Conservation (phyloP, 1,284 basidiomycete species). For the Agaricales sp. region DNA sequence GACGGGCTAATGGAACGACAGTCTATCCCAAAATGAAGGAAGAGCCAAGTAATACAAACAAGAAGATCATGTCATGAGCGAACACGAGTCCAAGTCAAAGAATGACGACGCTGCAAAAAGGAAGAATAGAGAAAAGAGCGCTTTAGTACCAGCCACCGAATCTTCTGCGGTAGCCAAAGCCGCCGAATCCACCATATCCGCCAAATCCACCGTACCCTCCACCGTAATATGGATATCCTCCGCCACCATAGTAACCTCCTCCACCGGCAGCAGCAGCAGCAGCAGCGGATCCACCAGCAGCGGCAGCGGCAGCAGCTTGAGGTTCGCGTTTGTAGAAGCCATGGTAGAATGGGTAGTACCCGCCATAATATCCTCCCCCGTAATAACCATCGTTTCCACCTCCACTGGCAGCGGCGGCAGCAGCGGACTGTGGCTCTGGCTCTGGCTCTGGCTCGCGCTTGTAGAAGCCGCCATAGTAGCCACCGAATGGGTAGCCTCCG, state of each 20-base stretch:
- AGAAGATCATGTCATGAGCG: no score
- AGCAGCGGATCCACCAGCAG: no score
- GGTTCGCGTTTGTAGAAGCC: no score
- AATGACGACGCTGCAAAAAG: no score
- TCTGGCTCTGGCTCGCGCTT: background rate
- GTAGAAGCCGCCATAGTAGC: background rate
- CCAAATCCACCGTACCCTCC: background rate
- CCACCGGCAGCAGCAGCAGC: background rate
- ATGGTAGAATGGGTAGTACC: no score
- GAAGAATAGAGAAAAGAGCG: no score
- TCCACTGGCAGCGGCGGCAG: background rate
- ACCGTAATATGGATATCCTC: background rate
- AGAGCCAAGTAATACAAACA: no score
- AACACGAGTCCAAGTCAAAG: no score
- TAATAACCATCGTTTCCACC: background rate
- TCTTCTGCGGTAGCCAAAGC: background rate
- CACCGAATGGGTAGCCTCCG: background rate
- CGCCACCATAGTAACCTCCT: background rate
- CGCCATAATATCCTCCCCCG: background rate
- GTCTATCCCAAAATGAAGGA: no score
- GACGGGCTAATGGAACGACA: no score
- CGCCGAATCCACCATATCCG: background rate
- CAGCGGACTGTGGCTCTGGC: no score
- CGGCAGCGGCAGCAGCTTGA: no score
- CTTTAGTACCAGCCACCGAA: background rate